phyloP scores from a whole-genome alignment of 2,329 filamentous ascomycete species.

The Fusarium multiceps region DNA sequence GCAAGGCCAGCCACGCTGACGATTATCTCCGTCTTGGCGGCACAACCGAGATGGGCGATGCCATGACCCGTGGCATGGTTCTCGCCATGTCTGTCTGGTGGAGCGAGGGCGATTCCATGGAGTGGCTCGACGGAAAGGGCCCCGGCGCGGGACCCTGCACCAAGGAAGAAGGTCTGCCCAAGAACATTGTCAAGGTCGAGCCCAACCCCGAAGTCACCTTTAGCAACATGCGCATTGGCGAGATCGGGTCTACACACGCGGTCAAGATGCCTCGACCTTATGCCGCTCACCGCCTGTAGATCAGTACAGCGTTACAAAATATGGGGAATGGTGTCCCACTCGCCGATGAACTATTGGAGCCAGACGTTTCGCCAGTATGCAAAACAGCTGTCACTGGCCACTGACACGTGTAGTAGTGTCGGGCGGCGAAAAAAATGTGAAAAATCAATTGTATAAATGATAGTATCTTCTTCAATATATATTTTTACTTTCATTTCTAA shows the following conservation, averaged over 20 bases:
- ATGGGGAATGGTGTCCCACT: conserved; percentile 6
- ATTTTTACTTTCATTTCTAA: not conserved
- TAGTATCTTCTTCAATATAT: not conserved
- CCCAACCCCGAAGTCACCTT: conserved; percentile 64
- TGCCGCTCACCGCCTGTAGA: conserved; percentile 11
- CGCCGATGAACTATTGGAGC: conserved; percentile 14
- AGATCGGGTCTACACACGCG: conserved; percentile 62
- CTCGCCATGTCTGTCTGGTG: conserved; percentile 66
- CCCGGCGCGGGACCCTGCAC: conserved; percentile 62
- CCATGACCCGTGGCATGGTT: conserved; percentile 61
- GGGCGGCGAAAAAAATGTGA: conserved; percentile 7
- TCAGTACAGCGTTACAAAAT: not conserved
- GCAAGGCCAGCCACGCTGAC: conserved; percentile 47
- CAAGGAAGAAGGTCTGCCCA: conserved; percentile 63
- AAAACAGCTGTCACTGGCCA: conserved; percentile 29
- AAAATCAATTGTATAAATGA: conserved; percentile 6
- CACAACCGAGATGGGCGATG: conserved; percentile 58
- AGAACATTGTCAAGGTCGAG: conserved; percentile 58
- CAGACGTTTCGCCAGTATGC: conserved; percentile 10
- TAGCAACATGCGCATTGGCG: conserved; percentile 69
- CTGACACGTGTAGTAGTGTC: conserved; percentile 19
- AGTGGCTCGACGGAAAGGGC: conserved; percentile 61
- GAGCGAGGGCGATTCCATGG: conserved; percentile 62
- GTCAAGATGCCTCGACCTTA: conserved; percentile 16
- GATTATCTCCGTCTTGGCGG: conserved; percentile 54